Evolutionary conservation across 306 rosid species (phyloP).

Genomic region (Cicer cuneatum): DNA sequence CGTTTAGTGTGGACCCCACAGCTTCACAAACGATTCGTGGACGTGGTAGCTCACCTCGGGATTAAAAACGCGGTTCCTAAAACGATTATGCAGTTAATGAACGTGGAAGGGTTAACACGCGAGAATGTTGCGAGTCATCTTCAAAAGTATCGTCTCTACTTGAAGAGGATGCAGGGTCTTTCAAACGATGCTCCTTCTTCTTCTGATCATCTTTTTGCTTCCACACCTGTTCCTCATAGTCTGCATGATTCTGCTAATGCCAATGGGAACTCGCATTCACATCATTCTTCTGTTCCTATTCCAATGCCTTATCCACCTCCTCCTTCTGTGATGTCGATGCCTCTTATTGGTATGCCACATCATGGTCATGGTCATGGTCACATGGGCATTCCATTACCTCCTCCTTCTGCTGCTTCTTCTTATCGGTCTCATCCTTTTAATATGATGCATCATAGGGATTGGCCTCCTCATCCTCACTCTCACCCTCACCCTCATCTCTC

Average conservation of each 20-base stretch:
- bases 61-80: slow-evolving; percentile 93
- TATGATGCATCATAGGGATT: slow-evolving; percentile 63
- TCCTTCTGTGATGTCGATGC: slow-evolving; percentile 63
- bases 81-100: slow-evolving; percentile 93
- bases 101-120: slow-evolving; percentile 91
- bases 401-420: slow-evolving; percentile 41
- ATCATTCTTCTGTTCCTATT: slow-evolving; percentile 48
- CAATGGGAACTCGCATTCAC: slow-evolving; percentile 30
- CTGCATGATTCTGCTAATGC: slow-evolving; percentile 56
- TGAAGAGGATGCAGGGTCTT: slow-evolving; percentile 83
- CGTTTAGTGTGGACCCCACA: slow-evolving; percentile 94
- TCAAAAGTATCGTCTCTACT: slow-evolving; percentile 88
- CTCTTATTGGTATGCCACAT: slow-evolving; percentile 57
- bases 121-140: slow-evolving; percentile 96
- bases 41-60: slow-evolving; percentile 87
- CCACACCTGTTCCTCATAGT: slow-evolving; percentile 78
- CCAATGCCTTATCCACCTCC: slow-evolving; percentile 54
- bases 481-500: slow-evolving; percentile 36
- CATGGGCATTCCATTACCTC: slow-evolving; percentile 54
- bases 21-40: slow-evolving; percentile 90
- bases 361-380: slow-evolving; percentile 44
- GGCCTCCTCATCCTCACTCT: slow-evolving; percentile 44
- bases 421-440: slow-evolving; percentile 53
- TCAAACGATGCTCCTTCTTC: slow-evolving; percentile 69
- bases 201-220: slow-evolving; percentile 79